These are phyloP conservation scores for Phanerochaete sordida DNA, from an alignment of 768 basidiomycete genomes.

Conservation along the genomic window DNA sequence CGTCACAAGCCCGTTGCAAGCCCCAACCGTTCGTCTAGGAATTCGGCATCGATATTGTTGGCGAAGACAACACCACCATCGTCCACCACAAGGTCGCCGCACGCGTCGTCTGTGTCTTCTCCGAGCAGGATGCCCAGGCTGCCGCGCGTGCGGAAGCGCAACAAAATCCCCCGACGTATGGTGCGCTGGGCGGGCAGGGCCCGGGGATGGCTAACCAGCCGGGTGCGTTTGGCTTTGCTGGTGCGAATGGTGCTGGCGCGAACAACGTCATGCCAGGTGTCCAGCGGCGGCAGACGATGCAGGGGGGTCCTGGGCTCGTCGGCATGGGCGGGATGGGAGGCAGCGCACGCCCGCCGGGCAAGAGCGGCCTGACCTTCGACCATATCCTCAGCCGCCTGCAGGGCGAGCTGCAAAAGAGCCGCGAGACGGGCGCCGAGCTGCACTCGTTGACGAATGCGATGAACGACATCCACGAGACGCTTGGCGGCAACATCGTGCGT, in stretches of 20 bases:
- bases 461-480: slow-evolving; percentile 88
- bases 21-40: slow-evolving; percentile 50
- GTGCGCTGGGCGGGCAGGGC: slow-evolving; percentile 32
- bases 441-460: slow-evolving; percentile 73
- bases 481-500: slow-evolving; percentile 74
- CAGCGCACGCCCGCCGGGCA: slow-evolving; percentile 67
- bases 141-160: slow-evolving; percentile 70
- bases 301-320: slow-evolving; percentile 52
- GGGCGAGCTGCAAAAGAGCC: slow-evolving; percentile 91
- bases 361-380: slow-evolving; percentile 88
- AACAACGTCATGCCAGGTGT: slow-evolving; percentile 25
- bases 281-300: slow-evolving; percentile 54
- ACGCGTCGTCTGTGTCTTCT: slow-evolving; percentile 85
- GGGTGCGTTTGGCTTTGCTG: slow-evolving; percentile 40
- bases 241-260: slow-evolving; percentile 25
- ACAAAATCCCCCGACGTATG: slow-evolving; percentile 36
- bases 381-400: slow-evolving; percentile 87
- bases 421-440: slow-evolving; percentile 88
- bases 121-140: slow-evolving; percentile 77
- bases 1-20: not conserved
- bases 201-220: slow-evolving; percentile 33
- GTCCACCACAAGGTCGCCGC: slow-evolving; percentile 99
- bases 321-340: slow-evolving; percentile 79
- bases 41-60: slow-evolving; percentile 99
- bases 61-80: slow-evolving; percentile 97